Conservation (phyloP, 2,329 filamentous ascomycete genomes). For the Venturiaceae sp. region DNA sequence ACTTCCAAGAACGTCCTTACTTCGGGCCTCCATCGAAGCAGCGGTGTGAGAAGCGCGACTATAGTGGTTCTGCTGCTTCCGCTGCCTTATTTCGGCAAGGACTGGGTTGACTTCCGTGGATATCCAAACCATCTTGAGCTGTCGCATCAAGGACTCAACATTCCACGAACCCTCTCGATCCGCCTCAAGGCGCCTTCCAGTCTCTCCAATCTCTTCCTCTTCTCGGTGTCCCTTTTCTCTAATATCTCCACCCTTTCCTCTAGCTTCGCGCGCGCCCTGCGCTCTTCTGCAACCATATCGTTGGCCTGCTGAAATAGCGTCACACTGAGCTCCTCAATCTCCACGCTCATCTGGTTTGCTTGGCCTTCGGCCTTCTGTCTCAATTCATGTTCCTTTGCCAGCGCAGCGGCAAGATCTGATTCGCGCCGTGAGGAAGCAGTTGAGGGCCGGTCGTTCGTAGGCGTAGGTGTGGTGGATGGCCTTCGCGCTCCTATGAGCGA, state of each 20-base stretch:
- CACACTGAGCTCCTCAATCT: conserved; percentile 70
- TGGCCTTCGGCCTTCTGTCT: conserved; percentile 60
- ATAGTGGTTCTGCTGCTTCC: no score
- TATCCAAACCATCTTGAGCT: background rate
- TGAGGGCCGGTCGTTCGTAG: conserved; percentile 15
- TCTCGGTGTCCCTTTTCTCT: conserved; percentile 61
- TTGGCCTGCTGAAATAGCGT: conserved; percentile 75
- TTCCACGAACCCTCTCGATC: conserved; percentile 58
- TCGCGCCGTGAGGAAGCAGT: conserved; percentile 20
- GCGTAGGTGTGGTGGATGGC: conserved; percentile 11
- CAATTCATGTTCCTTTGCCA: conserved; percentile 57
- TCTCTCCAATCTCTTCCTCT: conserved; percentile 56
- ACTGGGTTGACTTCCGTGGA: background rate
- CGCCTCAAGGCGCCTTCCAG: conserved; percentile 61
- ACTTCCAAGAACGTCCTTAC: no score
- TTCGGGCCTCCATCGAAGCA: no score
- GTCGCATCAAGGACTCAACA: conserved; percentile 32
- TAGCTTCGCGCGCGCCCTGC: conserved; percentile 58
- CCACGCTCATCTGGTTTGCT: conserved; percentile 55
- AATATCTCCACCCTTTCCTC: conserved; percentile 61
- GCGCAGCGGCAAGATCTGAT: conserved; percentile 47
- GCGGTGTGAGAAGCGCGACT: no score
- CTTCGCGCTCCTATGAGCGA: conserved; percentile 30
- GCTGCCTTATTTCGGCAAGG: no score
- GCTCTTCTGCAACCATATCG: conserved; percentile 74